phyloP scores from a whole-genome alignment of 2,329 filamentous ascomycete genomes.

The Aureobasidium sp. region DNA sequence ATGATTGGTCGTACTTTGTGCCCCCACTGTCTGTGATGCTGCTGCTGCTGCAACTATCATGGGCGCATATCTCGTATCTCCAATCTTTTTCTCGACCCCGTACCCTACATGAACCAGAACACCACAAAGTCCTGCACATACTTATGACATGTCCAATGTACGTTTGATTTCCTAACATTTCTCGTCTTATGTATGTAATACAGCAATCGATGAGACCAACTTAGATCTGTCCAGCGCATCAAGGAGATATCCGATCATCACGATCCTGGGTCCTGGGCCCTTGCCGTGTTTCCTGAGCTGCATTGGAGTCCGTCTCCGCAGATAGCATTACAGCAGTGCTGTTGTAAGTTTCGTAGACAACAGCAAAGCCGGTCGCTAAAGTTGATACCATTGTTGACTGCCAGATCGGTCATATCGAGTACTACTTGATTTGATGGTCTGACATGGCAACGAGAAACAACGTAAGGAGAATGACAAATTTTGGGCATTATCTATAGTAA shows the following conservation, averaged over 20 bases:
- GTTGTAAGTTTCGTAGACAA: neutral
- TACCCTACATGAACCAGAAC: neutral
- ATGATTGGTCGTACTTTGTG: neutral
- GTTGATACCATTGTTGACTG: too few species aligned
- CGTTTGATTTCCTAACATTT: too few species aligned
- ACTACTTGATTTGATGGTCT: neutral
- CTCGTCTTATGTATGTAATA: neutral
- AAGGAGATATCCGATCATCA: neutral
- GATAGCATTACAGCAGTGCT: neutral
- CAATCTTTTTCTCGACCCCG: neutral
- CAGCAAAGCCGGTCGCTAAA: too few species aligned
- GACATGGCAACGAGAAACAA: too few species aligned
- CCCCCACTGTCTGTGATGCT: neutral
- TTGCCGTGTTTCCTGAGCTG: neutral
- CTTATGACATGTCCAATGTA: neutral
- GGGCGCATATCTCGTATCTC: neutral
- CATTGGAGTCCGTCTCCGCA: neutral
- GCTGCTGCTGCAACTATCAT: neutral
- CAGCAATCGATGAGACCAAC: neutral
- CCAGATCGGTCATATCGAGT: neutral
- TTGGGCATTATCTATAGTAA: neutral
- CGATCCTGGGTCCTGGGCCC: neutral
- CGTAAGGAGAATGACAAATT: neutral
- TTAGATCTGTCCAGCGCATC: neutral
- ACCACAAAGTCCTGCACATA: neutral